A percentile compares a stretch with the other conserved stretches of the same genome.
Conservation (phyloP, 208 protist species). For the Wallacemonas sp. region DNA sequence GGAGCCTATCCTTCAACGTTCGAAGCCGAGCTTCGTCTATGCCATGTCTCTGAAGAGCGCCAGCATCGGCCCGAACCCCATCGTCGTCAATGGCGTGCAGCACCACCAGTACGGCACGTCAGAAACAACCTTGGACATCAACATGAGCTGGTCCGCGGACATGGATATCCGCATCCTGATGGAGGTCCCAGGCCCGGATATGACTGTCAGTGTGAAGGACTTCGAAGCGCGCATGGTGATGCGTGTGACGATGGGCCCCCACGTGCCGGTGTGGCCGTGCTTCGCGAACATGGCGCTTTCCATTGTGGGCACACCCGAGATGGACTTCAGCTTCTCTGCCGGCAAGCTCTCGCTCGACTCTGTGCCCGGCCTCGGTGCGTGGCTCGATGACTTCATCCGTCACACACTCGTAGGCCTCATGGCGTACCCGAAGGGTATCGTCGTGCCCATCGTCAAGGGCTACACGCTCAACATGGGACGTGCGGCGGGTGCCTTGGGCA, state of each 20-base stretch:
- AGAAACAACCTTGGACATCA: slow-evolving; percentile 62
- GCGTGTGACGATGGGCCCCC: slow-evolving; percentile 53
- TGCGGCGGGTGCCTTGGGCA: slow-evolving; percentile 48
- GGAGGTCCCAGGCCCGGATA: slow-evolving; percentile 58
- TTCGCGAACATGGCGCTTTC: slow-evolving; percentile 60
- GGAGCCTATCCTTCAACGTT: slow-evolving; percentile 43
- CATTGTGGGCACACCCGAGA: slow-evolving; percentile 52
- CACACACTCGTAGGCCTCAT: slow-evolving; percentile 60
- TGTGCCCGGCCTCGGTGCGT: slow-evolving; percentile 55
- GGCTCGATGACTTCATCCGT: slow-evolving; percentile 69
- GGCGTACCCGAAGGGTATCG: slow-evolving; percentile 52
- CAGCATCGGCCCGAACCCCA: slow-evolving; percentile 45
- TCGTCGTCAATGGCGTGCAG: slow-evolving; percentile 64
- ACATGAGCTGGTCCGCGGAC: slow-evolving; percentile 59
- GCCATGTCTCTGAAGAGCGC: slow-evolving; percentile 41
- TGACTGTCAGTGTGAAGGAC: slow-evolving; percentile 53
- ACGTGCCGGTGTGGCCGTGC: slow-evolving; percentile 72
- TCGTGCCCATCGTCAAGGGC: slow-evolving; percentile 55
- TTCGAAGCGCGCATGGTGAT: slow-evolving; percentile 61
- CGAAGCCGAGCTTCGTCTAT: slow-evolving; percentile 56
- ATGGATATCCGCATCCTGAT: slow-evolving; percentile 63
- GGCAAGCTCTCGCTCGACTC: slow-evolving; percentile 58
- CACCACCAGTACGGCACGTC: slow-evolving; percentile 47
- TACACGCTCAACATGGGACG: slow-evolving; percentile 36
- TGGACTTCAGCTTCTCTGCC: slow-evolving; percentile 62